phyloP scores from a whole-genome alignment of 1,284 basidiomycete species.

The Hypsizygus ulmarius region DNA sequence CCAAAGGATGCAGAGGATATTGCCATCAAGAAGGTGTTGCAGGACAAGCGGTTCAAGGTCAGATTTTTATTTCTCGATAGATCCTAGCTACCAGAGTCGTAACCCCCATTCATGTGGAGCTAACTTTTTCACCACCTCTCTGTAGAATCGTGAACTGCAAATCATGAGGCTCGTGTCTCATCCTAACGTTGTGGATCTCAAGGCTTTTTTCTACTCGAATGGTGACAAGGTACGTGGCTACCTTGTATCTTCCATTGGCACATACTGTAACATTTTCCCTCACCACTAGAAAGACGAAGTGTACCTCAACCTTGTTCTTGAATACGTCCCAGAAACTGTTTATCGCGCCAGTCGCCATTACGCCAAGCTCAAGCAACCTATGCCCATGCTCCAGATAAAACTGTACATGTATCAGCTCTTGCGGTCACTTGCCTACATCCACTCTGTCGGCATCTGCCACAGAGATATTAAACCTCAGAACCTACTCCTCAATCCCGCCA shows the following conservation, averaged over 20 bases:
- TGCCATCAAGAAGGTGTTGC: slow-evolving; percentile 99
- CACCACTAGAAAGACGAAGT: slow-evolving; percentile 92
- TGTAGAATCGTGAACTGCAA: slow-evolving; percentile 96
- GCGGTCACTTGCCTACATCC: slow-evolving; percentile 96
- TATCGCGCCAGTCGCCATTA: slow-evolving; percentile 99
- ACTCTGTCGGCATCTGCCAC: slow-evolving; percentile 96
- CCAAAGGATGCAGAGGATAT: slow-evolving; percentile 79
- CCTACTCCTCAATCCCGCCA: slow-evolving; percentile 92
- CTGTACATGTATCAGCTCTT: slow-evolving; percentile 97
- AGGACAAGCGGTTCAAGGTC: slow-evolving; percentile 99
- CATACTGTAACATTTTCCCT: slow-evolving; percentile 18
- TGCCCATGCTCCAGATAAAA: slow-evolving; percentile 99
- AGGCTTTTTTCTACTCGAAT: slow-evolving; percentile 98
- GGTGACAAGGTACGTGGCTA: slow-evolving; percentile 83
- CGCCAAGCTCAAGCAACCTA: slow-evolving; percentile 99
- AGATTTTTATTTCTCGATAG: slow-evolving; percentile 28
- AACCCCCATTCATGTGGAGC: slow-evolving; percentile 5
- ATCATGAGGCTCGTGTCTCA: slow-evolving; percentile 98
- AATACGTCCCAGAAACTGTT: slow-evolving; percentile 99
- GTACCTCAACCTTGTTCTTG: slow-evolving; percentile 98
- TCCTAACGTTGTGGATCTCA: slow-evolving; percentile 97
- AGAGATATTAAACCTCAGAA: slow-evolving; percentile 99
- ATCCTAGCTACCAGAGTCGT: slow-evolving; percentile 9
- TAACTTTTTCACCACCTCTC: slow-evolving; percentile 13
- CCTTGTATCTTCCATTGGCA: slow-evolving; percentile 13